These are phyloP conservation scores for Zasmidium cellare DNA, from an alignment of 2,329 filamentous ascomycete genomes.

Conservation along the genomic window DNA sequence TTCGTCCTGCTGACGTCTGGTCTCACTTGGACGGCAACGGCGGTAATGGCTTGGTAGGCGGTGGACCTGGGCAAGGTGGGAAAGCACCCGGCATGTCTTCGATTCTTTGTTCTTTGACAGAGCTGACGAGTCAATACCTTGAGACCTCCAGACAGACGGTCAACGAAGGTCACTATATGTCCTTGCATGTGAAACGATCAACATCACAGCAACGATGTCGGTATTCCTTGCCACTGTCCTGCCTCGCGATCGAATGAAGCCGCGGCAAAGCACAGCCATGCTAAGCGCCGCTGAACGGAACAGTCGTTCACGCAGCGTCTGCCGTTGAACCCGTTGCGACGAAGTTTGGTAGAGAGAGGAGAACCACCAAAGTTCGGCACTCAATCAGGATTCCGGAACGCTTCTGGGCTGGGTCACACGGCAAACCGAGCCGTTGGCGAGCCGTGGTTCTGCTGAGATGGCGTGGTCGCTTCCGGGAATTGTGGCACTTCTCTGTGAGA, in stretches of 20 bases:
- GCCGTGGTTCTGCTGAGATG: neutral
- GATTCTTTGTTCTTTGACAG: neutral
- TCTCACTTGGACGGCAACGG: slow-evolving; percentile 12
- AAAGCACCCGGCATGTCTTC: slow-evolving; percentile 12
- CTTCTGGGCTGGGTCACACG: neutral
- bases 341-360: neutral
- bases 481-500: neutral
- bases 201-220: neutral
- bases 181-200: neutral
- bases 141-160: too few relatives aligned
- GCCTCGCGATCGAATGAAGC: neutral
- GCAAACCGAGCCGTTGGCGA: neutral
- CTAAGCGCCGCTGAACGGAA: neutral
- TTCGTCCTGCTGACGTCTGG: neutral
- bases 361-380: neutral
- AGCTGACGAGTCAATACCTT: neutral
- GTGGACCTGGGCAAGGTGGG: slow-evolving; percentile 19
- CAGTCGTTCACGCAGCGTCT: neutral
- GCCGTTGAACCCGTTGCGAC: neutral
- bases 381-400: neutral
- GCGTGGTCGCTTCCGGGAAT: neutral
- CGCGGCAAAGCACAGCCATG: neutral
- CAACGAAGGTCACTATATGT: neutral
- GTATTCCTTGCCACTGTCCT: neutral
- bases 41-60: slow-evolving; percentile 17